Evolutionary conservation across 371 early-diverging fungal species (phyloP).

Genomic region (Mortierella sp.): DNA sequence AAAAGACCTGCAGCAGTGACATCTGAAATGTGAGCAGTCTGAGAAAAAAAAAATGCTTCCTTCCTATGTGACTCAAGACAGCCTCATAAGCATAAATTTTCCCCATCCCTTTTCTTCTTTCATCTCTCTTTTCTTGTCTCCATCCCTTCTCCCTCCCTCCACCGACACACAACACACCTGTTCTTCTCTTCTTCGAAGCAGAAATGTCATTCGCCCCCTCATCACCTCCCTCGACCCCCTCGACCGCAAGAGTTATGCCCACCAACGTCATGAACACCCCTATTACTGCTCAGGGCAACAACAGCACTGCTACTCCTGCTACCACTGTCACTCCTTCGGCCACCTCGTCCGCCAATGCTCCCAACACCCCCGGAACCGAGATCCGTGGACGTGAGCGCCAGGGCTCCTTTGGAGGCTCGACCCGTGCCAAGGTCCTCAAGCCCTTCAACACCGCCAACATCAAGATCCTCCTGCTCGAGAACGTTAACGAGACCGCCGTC

Average conservation of each 20-base stretch:
- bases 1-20: background rate
- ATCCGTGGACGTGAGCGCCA: slow-evolving; percentile 33
- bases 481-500: slow-evolving; percentile 89
- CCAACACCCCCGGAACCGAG: slow-evolving; percentile 11
- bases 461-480: slow-evolving; percentile 92
- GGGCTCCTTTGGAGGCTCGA: slow-evolving; percentile 40
- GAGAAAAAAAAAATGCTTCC: background rate
- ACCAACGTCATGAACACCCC: slow-evolving; percentile 15
- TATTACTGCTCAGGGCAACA: background rate
- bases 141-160: background rate
- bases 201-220: slow-evolving; percentile 11
- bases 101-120: background rate
- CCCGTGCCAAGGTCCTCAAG: slow-evolving; percentile 66
- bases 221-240: slow-evolving; percentile 7
- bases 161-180: background rate
- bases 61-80: background rate
- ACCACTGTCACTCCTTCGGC: background rate
- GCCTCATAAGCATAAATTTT: background rate
- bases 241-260: slow-evolving; percentile 36
- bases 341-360: background rate
- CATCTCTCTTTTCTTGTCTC: background rate
- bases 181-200: background rate
- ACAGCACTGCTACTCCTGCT: background rate
- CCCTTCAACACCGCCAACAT: slow-evolving; percentile 80
- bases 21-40: background rate